Evolutionary conservation across 2,329 filamentous ascomycete species (phyloP).

Genomic region (Ustulina deusta): DNA sequence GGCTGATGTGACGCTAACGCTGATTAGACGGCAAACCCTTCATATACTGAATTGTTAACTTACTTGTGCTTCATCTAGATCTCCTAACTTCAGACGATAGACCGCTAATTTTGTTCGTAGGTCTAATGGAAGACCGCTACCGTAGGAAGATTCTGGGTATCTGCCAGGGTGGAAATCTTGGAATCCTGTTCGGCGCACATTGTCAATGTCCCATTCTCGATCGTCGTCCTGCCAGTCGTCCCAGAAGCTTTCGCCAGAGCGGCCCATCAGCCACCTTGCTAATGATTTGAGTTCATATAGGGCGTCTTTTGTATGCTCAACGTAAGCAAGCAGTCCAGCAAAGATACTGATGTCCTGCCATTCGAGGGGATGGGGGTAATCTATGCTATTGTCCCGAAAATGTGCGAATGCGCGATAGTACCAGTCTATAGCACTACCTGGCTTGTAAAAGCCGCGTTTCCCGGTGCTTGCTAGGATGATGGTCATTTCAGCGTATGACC

Average conservation of each 20-base stretch:
- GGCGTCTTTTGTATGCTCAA: conserved; percentile 72
- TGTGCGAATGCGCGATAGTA: conserved; percentile 63
- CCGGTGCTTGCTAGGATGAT: conserved; percentile 61
- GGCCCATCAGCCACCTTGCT: conserved; percentile 84
- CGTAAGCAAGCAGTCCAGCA: conserved; percentile 79
- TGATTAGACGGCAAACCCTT: conserved; percentile 41
- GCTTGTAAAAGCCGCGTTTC: conserved; percentile 56
- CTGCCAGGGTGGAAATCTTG: conserved; percentile 68
- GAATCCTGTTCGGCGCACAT: conserved; percentile 73
- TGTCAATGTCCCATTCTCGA: conserved; percentile 86
- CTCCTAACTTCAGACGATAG: conserved; percentile 79
- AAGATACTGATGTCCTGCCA: conserved; percentile 92
- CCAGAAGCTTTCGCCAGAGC: conserved; percentile 81
- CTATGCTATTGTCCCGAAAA: conserved; percentile 52
- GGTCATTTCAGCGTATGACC: conserved; percentile 68
- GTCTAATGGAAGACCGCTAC: conserved; percentile 80
- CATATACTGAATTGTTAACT: conserved; percentile 49
- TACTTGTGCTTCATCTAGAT: conserved; percentile 80
- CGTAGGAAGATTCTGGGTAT: conserved; percentile 72
- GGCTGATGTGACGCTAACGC: conserved; percentile 71
- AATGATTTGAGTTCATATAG: conserved; percentile 77
- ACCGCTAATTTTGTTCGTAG: conserved; percentile 86
- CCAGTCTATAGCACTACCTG: conserved; percentile 57
- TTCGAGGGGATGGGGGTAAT: conserved; percentile 57
- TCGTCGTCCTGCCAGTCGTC: conserved; percentile 78